A percentile compares a stretch with the other conserved stretches of the same genome.
Evolutionary conservation across 2,329 filamentous ascomycete species (phyloP).

Genomic region (Aspergillus fumigatiaffinis): DNA sequence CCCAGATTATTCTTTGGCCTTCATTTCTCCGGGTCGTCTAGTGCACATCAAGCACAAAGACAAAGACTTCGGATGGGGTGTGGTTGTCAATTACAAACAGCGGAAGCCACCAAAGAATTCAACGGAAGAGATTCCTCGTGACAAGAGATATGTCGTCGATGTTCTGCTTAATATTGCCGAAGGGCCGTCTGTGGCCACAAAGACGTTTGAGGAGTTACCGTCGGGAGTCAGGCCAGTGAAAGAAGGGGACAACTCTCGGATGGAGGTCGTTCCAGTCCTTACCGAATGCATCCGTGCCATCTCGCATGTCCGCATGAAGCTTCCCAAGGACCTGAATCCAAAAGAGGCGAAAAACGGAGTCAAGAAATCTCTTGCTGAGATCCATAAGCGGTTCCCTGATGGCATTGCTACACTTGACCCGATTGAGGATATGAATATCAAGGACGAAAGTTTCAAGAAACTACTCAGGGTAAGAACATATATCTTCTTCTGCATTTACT

Average conservation of each 20-base stretch:
- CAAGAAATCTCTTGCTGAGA: conserved; percentile 68
- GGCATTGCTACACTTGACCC: conserved; percentile 86
- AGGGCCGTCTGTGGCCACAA: conserved; percentile 48
- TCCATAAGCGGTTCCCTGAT: conserved; percentile 84
- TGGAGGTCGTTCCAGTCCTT: conserved; percentile 82
- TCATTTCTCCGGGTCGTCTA: conserved; percentile 80
- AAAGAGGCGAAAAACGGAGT: conserved; percentile 65
- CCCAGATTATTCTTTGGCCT: conserved; percentile 79
- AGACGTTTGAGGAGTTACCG: conserved; percentile 62
- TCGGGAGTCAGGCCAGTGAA: conserved; percentile 58
- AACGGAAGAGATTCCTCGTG: conserved; percentile 64
- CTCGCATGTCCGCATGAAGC: conserved; percentile 75
- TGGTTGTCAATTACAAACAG: conserved; percentile 69
- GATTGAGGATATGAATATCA: conserved; percentile 93
- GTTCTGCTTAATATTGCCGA: conserved; percentile 67
- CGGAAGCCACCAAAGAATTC: conserved; percentile 64
- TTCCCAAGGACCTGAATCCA: conserved; percentile 71
- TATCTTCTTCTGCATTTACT: background rate
- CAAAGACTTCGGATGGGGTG: conserved; percentile 90
- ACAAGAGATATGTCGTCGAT: conserved; percentile 78
- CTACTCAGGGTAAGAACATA: conserved; percentile 58
- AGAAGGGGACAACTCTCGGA: conserved; percentile 62
- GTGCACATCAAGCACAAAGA: conserved; percentile 78
- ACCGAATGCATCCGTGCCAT: conserved; percentile 82
- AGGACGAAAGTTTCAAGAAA: conserved; percentile 88